Base-by-base conservation (phyloP, 1,139 yeast genomes). In the Candida tunisiensis region DNA sequence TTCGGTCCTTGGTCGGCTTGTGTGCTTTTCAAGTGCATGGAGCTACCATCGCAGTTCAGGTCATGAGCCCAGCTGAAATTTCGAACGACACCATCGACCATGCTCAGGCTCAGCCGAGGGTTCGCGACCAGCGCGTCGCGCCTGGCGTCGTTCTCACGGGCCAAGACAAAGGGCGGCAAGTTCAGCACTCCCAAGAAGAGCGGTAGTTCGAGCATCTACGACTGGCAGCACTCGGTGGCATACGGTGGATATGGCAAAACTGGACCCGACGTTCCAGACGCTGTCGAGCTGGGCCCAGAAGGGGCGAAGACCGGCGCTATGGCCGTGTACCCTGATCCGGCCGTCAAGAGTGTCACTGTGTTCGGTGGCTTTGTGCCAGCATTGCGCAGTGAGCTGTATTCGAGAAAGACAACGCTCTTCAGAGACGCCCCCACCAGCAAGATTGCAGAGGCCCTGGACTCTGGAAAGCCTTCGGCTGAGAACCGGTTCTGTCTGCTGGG, bases 401-500 rank as follows among this genome's bases (percentile, higher is more conserved):
- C 45, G 21, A 51, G 49, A 19, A 67, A 64, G 4, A 50, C 65
- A 4, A 48, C 69, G 2, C 42, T 70, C 35, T 53, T 65, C 8
- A 55, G 60, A n/a, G n/a, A n/a, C n/a, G n/a, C n/a, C n/a, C n/a
- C n/a, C n/a, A n/a, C n/a, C n/a, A n/a, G n/a, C n/a, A n/a, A n/a
- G n/a, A n/a, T n/a, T n/a, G n/a, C n/a, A n/a, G n/a, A n/a, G n/a
- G n/a, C n/a, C n/a, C n/a, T n/a, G n/a, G n/a, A n/a, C n/a, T n/a
- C n/a, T n/a, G n/a, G n/a, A n/a, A n/a, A n/a, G n/a, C 28, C 51
- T 1, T 57, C 69, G 1, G 41, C 45, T 11, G 41, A 51, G 8
- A 75, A 72, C 45, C 60, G 78, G 42, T 40, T 64, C 23, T 57
- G 77, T 27, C 39, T 85, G 14, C 51, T 68, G 18, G 96, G 96